Evolutionary conservation across 306 rosid genomes (phyloP).

Genomic region (Calophaca sinica): DNA sequence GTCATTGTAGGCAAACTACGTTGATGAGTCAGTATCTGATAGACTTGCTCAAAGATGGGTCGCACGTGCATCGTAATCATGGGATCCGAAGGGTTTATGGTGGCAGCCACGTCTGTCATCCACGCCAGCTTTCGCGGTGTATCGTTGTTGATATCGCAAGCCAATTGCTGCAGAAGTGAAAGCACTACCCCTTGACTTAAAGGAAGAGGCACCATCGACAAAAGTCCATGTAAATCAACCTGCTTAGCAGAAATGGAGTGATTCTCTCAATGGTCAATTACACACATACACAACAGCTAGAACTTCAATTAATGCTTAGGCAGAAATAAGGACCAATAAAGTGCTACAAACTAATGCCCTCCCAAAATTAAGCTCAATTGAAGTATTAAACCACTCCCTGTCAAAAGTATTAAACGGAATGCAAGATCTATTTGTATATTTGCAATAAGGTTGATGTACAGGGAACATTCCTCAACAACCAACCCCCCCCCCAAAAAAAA

Average conservation of each 20-base stretch:
- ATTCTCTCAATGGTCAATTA: constrained; percentile 18
- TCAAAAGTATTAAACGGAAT: no score
- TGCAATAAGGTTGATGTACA: no score
- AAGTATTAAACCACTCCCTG: no score
- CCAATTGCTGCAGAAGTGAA: constrained; percentile 94
- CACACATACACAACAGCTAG: neutral
- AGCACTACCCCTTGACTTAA: constrained; percentile 96
- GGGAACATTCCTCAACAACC: no score
- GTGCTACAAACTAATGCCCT: neutral
- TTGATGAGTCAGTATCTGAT: constrained; percentile 91
- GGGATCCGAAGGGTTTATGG: constrained; percentile 70
- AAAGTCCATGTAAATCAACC: constrained; percentile 80
- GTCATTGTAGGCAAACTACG: constrained; percentile 65
- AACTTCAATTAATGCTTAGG: neutral
- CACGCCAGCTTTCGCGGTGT: constrained; percentile 68
- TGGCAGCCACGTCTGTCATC: constrained; percentile 87
- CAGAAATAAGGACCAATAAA: constrained; percentile 5
- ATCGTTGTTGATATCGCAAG: constrained; percentile 81
- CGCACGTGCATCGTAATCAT: constrained; percentile 78
- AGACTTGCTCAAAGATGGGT: constrained; percentile 92
- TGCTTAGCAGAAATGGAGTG: constrained; percentile 46
- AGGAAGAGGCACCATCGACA: constrained; percentile 78
- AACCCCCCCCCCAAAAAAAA: no score
- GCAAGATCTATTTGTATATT: no score
- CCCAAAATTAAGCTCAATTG: neutral